Evolutionary conservation across 2,329 filamentous ascomycete species (phyloP).

Genomic region (Xylariaceae sp.): DNA sequence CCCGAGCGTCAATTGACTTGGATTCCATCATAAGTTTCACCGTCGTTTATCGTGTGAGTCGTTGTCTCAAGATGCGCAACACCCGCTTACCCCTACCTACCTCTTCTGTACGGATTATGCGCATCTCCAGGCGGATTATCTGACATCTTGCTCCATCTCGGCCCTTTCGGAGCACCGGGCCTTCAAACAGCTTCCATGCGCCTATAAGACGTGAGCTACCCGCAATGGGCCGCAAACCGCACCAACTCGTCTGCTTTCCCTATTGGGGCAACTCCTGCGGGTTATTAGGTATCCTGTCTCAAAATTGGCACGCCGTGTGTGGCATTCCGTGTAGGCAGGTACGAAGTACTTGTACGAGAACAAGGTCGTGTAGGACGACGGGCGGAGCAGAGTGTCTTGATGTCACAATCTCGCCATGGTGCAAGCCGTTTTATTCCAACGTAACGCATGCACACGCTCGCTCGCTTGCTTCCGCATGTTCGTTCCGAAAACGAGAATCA

Average conservation of each 20-base stretch:
- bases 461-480: neutral
- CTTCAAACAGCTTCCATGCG: conserved; percentile 2
- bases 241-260: neutral
- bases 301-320: neutral
- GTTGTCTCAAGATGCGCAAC: neutral
- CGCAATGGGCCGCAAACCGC: neutral
- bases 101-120: neutral
- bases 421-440: neutral
- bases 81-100: neutral
- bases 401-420: neutral
- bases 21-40: too few relatives aligned
- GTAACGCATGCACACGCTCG: neutral
- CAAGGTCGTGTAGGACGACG: neutral
- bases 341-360: neutral
- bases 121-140: too few relatives aligned
- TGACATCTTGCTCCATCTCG: conserved; percentile 7
- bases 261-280: conserved; percentile 13
- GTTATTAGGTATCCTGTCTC: neutral
- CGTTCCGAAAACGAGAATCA: neutral
- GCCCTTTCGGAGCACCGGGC: conserved; percentile 18
- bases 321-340: neutral
- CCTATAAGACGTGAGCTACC: conserved; percentile 7
- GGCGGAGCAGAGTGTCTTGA: neutral
- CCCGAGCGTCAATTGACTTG: too few relatives aligned
- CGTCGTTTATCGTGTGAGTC: neutral